Evolutionary conservation across 2,329 filamentous ascomycete species (phyloP).

Genomic region (Xylaria sp.): DNA sequence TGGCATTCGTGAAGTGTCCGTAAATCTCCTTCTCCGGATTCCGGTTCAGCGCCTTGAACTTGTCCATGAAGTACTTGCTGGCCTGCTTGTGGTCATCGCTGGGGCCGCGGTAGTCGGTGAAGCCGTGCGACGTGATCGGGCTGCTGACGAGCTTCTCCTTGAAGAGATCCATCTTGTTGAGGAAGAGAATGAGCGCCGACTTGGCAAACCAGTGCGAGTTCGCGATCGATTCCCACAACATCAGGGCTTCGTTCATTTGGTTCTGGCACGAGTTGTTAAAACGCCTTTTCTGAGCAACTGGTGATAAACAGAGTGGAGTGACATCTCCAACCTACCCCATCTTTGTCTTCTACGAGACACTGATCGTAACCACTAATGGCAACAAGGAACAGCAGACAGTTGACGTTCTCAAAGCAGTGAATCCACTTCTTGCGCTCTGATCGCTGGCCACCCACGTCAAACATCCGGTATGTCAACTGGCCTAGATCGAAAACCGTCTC

Average conservation of each 20-base stretch:
- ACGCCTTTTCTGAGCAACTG: not conserved
- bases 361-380: constrained; percentile 96
- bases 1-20: constrained; percentile 58
- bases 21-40: constrained; percentile 60
- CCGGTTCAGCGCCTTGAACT: constrained; percentile 71
- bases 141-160: constrained; percentile 67
- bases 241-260: constrained; percentile 85
- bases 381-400: constrained; percentile 86
- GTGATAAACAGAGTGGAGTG: not conserved
- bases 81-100: constrained; percentile 67
- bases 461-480: constrained; percentile 92
- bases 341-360: constrained; percentile 91
- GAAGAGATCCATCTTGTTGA: constrained; percentile 86
- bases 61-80: constrained; percentile 76
- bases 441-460: constrained; percentile 86
- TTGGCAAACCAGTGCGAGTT: constrained; percentile 84
- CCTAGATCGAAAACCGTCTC: constrained; percentile 92
- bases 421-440: constrained; percentile 98
- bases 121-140: constrained; percentile 67
- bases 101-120: constrained; percentile 72
- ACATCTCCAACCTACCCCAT: constrained; percentile 62
- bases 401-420: constrained; percentile 91
- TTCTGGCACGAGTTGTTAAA: constrained; percentile 48
- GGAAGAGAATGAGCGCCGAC: constrained; percentile 75
- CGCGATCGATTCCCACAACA: constrained; percentile 80